Percentiles rank a stretch among this genome's conserved stretches.
These are phyloP conservation scores for Termitomyces sp. DNA, from an alignment of 768 basidiomycete genomes.

Conservation along the genomic window DNA sequence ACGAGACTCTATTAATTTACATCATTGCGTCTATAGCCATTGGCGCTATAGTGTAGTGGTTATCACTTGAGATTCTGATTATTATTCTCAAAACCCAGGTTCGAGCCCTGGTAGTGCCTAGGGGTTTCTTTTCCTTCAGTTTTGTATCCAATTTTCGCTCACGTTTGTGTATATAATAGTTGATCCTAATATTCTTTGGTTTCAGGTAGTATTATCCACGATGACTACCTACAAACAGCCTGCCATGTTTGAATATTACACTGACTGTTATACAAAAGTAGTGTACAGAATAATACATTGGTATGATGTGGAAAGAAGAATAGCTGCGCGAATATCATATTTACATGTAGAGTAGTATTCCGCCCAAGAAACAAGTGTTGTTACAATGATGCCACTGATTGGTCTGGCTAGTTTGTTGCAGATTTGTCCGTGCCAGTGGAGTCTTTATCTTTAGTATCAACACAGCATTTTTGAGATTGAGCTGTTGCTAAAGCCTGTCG, in stretches of 20 bases:
- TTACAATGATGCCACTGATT: not conserved
- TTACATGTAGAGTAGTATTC: not conserved
- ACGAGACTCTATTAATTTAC: too few relatives aligned
- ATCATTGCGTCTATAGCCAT: too few relatives aligned
- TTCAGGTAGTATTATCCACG: too few relatives aligned
- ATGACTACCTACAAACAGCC: too few relatives aligned
- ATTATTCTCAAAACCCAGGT: conserved; percentile 17
- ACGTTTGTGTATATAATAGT: too few relatives aligned
- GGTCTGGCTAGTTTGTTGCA: not conserved
- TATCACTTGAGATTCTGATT: conserved; percentile 19
- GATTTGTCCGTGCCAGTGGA: not conserved
- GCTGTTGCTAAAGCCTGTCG: not conserved
- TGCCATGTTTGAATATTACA: too few relatives aligned
- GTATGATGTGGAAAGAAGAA: not conserved
- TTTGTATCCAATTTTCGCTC: not conserved
- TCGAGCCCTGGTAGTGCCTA: conserved; percentile 17
- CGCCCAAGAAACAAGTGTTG: not conserved
- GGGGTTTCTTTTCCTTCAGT: not conserved
- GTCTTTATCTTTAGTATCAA: not conserved
- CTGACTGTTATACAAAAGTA: not conserved
- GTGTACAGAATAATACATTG: not conserved
- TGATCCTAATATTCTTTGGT: too few relatives aligned
- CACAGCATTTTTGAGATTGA: not conserved
- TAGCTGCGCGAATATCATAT: not conserved
- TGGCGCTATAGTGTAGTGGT: conserved; percentile 19